Conservation (phyloP, 176 grass and related monocot species). For the Oropetium thomaeum region DNA sequence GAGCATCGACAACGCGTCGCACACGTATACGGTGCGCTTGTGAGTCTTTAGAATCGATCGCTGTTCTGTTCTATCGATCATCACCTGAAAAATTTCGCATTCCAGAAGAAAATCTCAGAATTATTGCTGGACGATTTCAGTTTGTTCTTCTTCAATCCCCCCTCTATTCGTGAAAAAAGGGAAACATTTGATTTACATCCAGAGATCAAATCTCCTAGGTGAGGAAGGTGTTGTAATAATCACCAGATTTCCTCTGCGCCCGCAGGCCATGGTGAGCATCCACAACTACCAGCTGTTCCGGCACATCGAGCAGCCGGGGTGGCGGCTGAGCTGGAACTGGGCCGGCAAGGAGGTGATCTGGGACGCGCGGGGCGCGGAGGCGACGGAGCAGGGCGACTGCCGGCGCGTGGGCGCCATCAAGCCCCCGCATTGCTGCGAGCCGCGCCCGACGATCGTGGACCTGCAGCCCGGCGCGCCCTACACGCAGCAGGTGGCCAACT, state of each 20-base stretch:
- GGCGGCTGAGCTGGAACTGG: conserved; percentile 73
- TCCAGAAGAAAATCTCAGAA: neutral
- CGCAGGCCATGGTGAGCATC: conserved; percentile 61
- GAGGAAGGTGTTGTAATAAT: no score
- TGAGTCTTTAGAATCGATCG: conserved; percentile 19
- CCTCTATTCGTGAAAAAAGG: neutral
- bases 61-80: neutral
- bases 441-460: conserved; percentile 44
- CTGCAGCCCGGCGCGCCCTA: conserved; percentile 42
- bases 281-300: conserved; percentile 80
- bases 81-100: neutral
- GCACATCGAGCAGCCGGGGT: conserved; percentile 68
- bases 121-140: neutral
- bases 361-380: conserved; percentile 38
- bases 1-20: neutral
- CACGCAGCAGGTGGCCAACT: conserved; percentile 48
- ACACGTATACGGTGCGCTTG: conserved; percentile 46
- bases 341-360: conserved; percentile 52
- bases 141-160: neutral
- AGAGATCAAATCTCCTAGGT: neutral
- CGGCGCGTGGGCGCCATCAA: neutral
- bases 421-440: conserved; percentile 58
- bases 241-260: neutral
- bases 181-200: neutral
- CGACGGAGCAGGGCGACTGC: conserved; percentile 70